Percentiles rank a stretch among this genome's conserved stretches.
Conservation (phyloP, 345 rosid genomes). For the Heritiera fomes region DNA sequence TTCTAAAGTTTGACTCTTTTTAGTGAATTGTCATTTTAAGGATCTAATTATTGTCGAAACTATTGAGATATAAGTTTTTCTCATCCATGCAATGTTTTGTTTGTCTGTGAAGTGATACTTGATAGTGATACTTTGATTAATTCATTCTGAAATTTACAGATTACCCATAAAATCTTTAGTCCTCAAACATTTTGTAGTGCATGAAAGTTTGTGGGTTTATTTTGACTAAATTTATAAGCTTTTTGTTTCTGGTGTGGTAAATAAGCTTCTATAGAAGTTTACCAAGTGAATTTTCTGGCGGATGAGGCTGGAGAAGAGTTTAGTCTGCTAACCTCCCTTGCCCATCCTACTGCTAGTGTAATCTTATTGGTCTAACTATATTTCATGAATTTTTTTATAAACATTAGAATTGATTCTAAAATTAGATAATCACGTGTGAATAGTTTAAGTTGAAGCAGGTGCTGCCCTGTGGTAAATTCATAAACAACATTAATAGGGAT, state of each 20-base stretch:
- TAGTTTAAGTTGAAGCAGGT: neutral
- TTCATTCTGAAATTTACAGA: neutral
- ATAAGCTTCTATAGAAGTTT: neutral
- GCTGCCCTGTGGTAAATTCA: neutral
- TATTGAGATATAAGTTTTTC: neutral
- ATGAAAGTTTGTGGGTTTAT: neutral
- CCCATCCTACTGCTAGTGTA: neutral
- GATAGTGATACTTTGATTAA: neutral
- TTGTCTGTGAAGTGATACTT: neutral
- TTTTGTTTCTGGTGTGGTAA: neutral
- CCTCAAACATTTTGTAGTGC: neutral
- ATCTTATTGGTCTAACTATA: neutral
- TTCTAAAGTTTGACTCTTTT: constrained; percentile 16
- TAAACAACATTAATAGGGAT: neutral
- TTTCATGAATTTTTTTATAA: no score
- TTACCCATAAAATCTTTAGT: neutral
- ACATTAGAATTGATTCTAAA: neutral
- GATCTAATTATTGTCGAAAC: neutral
- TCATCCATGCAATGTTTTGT: neutral
- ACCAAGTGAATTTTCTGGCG: neutral
- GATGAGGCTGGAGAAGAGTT: neutral
- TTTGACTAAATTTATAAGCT: neutral
- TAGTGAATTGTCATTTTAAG: neutral
- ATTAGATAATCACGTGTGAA: neutral
- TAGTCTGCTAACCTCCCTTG: neutral